phyloP scores from a whole-genome alignment of 306 rosid species.

The Dryas alaskensis region DNA sequence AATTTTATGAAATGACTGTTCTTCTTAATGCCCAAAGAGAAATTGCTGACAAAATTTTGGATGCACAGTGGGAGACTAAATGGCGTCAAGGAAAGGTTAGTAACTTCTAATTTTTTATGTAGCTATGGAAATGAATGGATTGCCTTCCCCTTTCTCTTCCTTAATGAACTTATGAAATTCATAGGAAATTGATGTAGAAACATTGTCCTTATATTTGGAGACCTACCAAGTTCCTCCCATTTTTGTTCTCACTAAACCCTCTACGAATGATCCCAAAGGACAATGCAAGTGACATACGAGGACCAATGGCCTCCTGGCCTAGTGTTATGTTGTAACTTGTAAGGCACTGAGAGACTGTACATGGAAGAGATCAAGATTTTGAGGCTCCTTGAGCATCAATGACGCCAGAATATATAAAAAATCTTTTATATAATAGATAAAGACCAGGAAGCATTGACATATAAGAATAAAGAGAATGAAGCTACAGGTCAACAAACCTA shows the following conservation, averaged over 20 bases:
- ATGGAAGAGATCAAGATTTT: too few species aligned
- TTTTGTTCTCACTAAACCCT: background rate
- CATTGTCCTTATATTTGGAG: background rate
- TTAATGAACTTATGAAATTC: background rate
- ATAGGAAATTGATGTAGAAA: background rate
- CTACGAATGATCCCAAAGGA: background rate
- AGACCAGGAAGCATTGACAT: background rate
- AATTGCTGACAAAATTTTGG: constrained; percentile 80
- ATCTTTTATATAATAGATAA: background rate
- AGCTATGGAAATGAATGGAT: constrained; percentile 6
- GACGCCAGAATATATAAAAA: background rate
- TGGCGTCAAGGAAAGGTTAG: constrained; percentile 95
- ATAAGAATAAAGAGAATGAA: background rate
- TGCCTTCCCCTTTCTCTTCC: background rate
- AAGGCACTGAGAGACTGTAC: background rate
- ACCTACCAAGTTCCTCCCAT: background rate
- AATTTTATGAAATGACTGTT: constrained; percentile 80
- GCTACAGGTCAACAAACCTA: background rate
- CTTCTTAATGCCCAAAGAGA: constrained; percentile 97
- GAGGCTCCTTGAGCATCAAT: too few species aligned
- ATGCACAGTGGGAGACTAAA: constrained; percentile 84
- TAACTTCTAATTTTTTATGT: constrained; percentile 8
- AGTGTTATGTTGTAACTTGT: background rate
- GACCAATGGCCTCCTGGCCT: background rate
- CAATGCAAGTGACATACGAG: constrained; percentile 1